Evolutionary conservation across 176 grass and related monocot genomes (phyloP).

Genomic region (Zoysia pacifica): DNA sequence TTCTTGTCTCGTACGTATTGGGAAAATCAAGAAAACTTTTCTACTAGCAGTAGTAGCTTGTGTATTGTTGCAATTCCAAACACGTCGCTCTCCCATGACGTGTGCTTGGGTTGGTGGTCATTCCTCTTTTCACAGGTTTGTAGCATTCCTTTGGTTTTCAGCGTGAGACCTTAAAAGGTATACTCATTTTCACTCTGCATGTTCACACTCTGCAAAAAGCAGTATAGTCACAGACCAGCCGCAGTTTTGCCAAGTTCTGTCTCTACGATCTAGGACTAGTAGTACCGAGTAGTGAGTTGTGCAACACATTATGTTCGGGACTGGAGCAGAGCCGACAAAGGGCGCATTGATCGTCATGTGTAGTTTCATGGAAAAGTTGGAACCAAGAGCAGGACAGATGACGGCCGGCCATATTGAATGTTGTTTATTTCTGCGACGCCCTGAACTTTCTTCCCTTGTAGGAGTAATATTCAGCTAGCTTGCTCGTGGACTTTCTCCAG

Average conservation of each 20-base stretch:
- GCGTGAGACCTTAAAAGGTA: neutral
- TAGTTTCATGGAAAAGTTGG: too few species aligned
- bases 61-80: too few species aligned
- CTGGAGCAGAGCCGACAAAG: neutral
- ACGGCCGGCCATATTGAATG: too few species aligned
- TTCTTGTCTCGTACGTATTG: conserved; percentile 5
- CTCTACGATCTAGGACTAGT: neutral
- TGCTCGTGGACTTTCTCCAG: too few species aligned
- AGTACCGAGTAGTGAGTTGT: too few species aligned
- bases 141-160: neutral
- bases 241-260: neutral
- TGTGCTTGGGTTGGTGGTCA: neutral
- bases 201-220: conserved; percentile 22
- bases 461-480: too few species aligned
- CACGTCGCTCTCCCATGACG: too few species aligned
- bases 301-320: neutral
- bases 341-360: neutral
- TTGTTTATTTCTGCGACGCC: too few species aligned
- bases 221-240: too few species aligned
- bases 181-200: neutral
- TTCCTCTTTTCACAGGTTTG: neutral
- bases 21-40: neutral
- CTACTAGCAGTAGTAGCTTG: neutral
- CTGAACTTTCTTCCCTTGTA: too few species aligned
- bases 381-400: too few species aligned